Evolutionary conservation across 768 basidiomycete species (phyloP), one percentile per base, ranked within the genome.

Genomic region (Lenzites betulinus): DNA sequence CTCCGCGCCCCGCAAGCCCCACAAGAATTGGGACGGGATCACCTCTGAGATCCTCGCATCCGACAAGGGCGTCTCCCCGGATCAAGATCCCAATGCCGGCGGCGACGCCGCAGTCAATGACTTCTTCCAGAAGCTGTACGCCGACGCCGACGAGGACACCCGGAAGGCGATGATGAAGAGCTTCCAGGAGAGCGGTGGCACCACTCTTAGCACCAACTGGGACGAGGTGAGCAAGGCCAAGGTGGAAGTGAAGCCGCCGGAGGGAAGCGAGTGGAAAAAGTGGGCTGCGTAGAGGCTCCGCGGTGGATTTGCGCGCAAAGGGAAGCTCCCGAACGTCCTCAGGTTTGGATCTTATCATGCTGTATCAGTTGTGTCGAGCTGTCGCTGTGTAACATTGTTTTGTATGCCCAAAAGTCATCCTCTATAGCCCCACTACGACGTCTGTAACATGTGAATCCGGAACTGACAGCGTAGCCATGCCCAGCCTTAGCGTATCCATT

Each of bases 81-180:
- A 89, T 16, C 86, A 95, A 64, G 93, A 93, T 69, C 91, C 94
- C 33, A 98, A 97, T 73, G 87, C 88, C 18, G 92, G 92, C 23
- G 95, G 95, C 22, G 95, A 97, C 73, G 82, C 78, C 59, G 85
- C 91, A 6, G 82, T 97, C 59, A 96, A 98, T 74, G 69, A 79
- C 28, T 92, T 96, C 77, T 95, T 95, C 85, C 90, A 92, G 70
- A 90, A 92, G 77, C 85, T 99, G 63, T 99, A 90, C 69, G 80
- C 83, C 7, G 92, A 91, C 71, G 91, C 95, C 25, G 94, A 97
- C 66, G 92, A 94, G 0, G 92, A 99, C 67, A 93, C 95, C 15
- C 86, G 81, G 68, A 83, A 88, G 38, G 97, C 97, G 3, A 99
- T 99, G 95, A 87, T 98, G 87, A 99, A 99, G 83, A 95, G 93